phyloP scores from a whole-genome alignment of 1,284 basidiomycete genomes.

The Marasmius sp. region DNA sequence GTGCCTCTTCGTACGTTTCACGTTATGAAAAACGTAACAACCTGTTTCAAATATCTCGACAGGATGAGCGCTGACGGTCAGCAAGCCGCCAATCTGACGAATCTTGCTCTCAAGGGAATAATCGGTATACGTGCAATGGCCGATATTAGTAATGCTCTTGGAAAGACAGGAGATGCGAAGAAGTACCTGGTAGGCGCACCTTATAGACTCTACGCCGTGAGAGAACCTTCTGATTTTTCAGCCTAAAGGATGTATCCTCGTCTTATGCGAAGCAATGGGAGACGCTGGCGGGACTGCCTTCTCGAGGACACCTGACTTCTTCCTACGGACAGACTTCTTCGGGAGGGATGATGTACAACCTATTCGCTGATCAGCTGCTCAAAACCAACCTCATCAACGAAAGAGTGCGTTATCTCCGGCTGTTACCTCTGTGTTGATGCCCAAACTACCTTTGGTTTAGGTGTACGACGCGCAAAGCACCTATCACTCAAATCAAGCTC shows the following conservation, averaged over 20 bases:
- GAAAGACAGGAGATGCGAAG: slow-evolving; percentile 10
- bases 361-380: slow-evolving; percentile 34
- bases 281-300: not conserved
- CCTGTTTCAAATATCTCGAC: not conserved
- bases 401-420: slow-evolving; percentile 3
- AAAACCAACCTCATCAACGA: slow-evolving; percentile 9
- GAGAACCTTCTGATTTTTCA: not conserved
- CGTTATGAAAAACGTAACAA: not conserved
- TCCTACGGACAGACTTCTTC: slow-evolving; percentile 9
- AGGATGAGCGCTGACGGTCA: slow-evolving; percentile 3
- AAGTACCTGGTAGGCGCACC: slow-evolving; percentile 17
- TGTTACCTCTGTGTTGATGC: not conserved
- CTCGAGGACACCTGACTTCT: not conserved
- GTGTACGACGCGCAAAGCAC: slow-evolving; percentile 7
- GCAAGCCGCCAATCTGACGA: slow-evolving; percentile 14
- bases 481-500: not conserved
- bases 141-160: slow-evolving; percentile 19
- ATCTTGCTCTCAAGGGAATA: slow-evolving; percentile 29
- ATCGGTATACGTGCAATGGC: slow-evolving; percentile 29
- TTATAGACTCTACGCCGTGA: too few species aligned
- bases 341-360: slow-evolving; percentile 33
- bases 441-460: not conserved
- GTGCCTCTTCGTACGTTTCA: slow-evolving; percentile 28
- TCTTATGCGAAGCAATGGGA: not conserved
- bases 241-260: not conserved